phyloP scores from a whole-genome alignment of 2,329 filamentous ascomycete genomes.

The Colletotrichum karsti region DNA sequence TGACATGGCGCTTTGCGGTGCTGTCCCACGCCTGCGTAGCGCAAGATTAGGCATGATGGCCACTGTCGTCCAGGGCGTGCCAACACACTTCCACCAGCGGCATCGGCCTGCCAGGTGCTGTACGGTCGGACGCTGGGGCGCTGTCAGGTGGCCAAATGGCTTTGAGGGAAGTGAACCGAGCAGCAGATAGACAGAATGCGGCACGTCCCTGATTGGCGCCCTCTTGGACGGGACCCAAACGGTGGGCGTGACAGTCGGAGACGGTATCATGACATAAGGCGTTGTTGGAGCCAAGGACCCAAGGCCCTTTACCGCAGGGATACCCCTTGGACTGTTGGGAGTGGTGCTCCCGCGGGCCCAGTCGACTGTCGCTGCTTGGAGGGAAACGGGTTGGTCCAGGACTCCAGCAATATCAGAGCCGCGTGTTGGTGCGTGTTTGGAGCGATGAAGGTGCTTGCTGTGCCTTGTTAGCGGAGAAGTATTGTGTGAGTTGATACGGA shows the following conservation, averaged over 20 bases:
- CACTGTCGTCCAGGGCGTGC: background rate
- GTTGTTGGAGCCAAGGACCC: slow-evolving; percentile 9
- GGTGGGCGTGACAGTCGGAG: slow-evolving; percentile 18
- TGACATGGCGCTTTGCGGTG: background rate
- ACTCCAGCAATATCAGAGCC: slow-evolving; percentile 22
- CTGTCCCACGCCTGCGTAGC: too few species aligned
- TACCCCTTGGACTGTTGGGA: slow-evolving; percentile 7
- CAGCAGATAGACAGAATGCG: background rate
- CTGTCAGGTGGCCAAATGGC: background rate
- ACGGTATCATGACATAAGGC: slow-evolving; percentile 26
- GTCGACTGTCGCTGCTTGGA: slow-evolving; percentile 8
- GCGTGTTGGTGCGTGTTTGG: slow-evolving; percentile 12
- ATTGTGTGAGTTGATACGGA: too few species aligned
- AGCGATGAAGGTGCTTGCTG: background rate
- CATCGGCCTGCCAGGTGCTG: slow-evolving; percentile 9
- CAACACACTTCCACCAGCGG: background rate
- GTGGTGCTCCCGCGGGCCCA: background rate
- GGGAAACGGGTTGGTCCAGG: slow-evolving; percentile 7
- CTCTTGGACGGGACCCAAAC: slow-evolving; percentile 20
- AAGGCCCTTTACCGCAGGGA: slow-evolving; percentile 15
- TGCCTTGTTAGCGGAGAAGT: background rate
- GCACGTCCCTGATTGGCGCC: slow-evolving; percentile 12
- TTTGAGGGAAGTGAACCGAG: background rate
- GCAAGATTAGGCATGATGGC: background rate
- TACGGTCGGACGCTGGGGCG: slow-evolving; percentile 13